These are phyloP conservation scores for Phytophthora colocasiae DNA, from an alignment of 352 stramenopile genomes.

Conservation along the genomic window DNA sequence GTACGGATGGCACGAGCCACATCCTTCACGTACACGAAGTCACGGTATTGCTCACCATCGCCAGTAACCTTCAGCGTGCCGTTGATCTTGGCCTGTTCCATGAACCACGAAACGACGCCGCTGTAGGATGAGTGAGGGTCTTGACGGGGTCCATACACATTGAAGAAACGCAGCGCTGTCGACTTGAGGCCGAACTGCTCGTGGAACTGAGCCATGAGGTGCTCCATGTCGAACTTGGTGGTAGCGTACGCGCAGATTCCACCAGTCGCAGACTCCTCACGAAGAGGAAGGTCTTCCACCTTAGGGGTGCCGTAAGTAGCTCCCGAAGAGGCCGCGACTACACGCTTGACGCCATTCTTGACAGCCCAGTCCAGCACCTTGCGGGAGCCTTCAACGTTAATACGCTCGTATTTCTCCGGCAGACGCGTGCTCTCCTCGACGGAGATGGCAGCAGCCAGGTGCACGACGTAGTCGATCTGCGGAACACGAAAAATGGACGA, in stretches of 20 bases:
- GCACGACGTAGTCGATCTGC: conserved; percentile 83
- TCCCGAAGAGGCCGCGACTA: conserved; percentile 78
- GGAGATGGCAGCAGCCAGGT: conserved; percentile 81
- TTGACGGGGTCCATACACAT: conserved; percentile 83
- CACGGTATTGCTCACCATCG: conserved; percentile 78
- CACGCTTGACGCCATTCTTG: conserved; percentile 76
- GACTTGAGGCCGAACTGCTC: conserved; percentile 69
- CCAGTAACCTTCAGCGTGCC: conserved; percentile 78
- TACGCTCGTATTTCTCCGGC: conserved; percentile 85
- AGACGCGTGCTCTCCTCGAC: conserved; percentile 83
- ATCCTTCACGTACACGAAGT: conserved; percentile 88
- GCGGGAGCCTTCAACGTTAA: conserved; percentile 79
- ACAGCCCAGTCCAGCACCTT: conserved; percentile 82
- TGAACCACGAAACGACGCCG: conserved; percentile 83
- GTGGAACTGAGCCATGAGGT: conserved; percentile 76
- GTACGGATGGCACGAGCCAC: conserved; percentile 78
- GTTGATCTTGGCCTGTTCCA: conserved; percentile 86
- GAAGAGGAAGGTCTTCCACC: conserved; percentile 67
- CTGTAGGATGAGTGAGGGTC: conserved; percentile 85
- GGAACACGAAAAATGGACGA: conserved; percentile 13
- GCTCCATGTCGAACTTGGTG: conserved; percentile 87
- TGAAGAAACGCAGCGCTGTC: conserved; percentile 83
- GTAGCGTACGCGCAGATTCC: conserved; percentile 83
- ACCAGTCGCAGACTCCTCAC: conserved; percentile 70
- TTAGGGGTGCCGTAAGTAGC: conserved; percentile 74